Conservation (phyloP, 139 green algal genomes). For the Yamagishiella unicocca region DNA sequence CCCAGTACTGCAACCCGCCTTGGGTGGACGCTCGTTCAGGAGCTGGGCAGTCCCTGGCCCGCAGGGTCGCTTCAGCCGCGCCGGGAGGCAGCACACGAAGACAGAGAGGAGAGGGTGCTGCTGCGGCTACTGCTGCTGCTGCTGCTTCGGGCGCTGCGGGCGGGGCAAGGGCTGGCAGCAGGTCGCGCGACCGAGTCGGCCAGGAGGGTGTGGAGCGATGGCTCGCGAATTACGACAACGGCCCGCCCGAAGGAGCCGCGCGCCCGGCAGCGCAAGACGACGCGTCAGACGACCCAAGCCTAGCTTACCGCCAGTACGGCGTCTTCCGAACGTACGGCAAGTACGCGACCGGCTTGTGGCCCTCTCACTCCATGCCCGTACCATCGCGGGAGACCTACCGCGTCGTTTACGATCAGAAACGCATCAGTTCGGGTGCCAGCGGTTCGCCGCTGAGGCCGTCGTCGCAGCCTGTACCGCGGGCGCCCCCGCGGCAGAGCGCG, state of each 20-base stretch:
- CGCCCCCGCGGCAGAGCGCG: background rate
- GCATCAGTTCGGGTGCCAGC: background rate
- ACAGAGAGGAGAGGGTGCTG: no score
- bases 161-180: no score
- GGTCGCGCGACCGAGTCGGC: background rate
- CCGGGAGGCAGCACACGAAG: no score
- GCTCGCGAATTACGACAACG: background rate
- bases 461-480: background rate
- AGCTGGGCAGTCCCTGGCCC: no score
- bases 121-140: no score
- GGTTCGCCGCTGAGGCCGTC: background rate
- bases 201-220: conserved; percentile 18
- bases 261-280: background rate
- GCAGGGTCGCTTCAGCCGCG: no score
- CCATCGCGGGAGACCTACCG: no score
- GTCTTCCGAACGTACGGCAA: conserved; percentile 6
- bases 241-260: background rate
- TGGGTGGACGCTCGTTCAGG: no score
- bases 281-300: background rate
- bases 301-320: background rate
- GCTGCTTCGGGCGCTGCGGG: no score
- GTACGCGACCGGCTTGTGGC: background rate
- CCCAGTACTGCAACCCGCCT: background rate
- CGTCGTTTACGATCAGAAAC: background rate
- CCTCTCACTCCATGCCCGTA: background rate